These are phyloP conservation scores for Maudiozyma barnettii DNA, from an alignment of 805 yeast genomes.

Conservation along the genomic window DNA sequence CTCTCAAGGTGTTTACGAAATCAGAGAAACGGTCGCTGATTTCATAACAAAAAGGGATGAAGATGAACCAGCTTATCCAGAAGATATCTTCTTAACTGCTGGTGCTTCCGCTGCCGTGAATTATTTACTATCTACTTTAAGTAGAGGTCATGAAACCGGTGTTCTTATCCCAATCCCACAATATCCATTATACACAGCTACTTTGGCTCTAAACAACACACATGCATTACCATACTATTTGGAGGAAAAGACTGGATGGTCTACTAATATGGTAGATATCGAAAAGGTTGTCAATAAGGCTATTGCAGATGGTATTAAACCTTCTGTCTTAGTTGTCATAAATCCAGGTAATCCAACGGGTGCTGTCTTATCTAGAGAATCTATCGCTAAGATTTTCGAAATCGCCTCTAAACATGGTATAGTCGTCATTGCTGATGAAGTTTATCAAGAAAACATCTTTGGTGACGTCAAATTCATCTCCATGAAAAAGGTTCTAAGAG, in stretches of 20 bases:
- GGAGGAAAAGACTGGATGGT: conserved; percentile 77
- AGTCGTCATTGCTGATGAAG: conserved; percentile 93
- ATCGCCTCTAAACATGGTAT: conserved; percentile 80
- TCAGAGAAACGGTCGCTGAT: conserved; percentile 71
- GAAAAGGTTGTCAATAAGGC: conserved; percentile 44
- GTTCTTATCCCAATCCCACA: conserved; percentile 95
- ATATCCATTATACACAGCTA: conserved; percentile 95
- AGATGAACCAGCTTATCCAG: conserved; percentile 55
- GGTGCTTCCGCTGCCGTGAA: conserved; percentile 96
- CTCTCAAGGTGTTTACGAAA: conserved; percentile 73
- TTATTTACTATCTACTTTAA: conserved; percentile 59
- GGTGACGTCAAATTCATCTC: conserved; percentile 66
- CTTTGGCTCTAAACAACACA: conserved; percentile 74
- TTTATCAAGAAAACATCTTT: conserved; percentile 88
- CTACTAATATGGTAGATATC: conserved; percentile 62
- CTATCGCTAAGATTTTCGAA: conserved; percentile 60
- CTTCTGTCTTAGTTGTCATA: conserved; percentile 80
- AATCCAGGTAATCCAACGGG: conserved; percentile 99
- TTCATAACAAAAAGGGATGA: conserved; percentile 77
- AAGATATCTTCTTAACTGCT: conserved; percentile 72
- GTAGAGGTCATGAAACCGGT: conserved; percentile 61
- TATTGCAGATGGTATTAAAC: conserved; percentile 42
- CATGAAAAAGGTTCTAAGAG: conserved; percentile 67
- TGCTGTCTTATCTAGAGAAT: conserved; percentile 54
- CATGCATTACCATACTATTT: conserved; percentile 79